Percentiles rank a stretch among this genome's conserved stretches.
Evolutionary conservation across 2,329 filamentous ascomycete species (phyloP).

Genomic region (Stromatinia cepivora): DNA sequence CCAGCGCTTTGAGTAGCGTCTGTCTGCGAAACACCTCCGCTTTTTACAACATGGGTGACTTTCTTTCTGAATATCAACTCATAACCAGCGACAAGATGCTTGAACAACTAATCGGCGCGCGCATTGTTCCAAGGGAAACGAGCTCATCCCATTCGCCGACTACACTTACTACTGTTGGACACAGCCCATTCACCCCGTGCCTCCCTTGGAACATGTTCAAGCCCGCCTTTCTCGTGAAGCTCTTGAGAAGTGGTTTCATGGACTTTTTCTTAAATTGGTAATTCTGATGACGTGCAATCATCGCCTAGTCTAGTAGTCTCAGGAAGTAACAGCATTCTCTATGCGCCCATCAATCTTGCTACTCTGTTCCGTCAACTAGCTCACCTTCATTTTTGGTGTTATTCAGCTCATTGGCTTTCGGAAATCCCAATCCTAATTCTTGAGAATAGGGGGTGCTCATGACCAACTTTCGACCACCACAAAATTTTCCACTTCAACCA

Average conservation of each 20-base stretch:
- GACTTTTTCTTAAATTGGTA: background rate
- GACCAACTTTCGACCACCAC: background rate
- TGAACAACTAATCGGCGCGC: background rate
- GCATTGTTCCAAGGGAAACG: background rate
- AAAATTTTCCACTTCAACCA: background rate
- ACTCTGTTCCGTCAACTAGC: background rate
- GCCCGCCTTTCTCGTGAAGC: background rate
- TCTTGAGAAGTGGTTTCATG: background rate
- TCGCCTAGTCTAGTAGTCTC: background rate
- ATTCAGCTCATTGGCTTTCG: slow-evolving; percentile 4
- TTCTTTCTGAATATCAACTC: background rate
- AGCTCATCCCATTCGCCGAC: background rate
- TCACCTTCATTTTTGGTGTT: background rate
- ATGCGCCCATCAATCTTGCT: background rate
- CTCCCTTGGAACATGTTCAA: background rate
- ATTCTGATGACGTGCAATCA: background rate
- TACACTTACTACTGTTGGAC: background rate
- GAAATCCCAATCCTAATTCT: background rate
- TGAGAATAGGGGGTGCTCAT: background rate
- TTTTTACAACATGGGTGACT: background rate
- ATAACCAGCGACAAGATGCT: background rate
- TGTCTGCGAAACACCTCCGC: background rate
- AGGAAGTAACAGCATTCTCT: background rate
- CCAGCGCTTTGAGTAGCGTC: too few relatives aligned
- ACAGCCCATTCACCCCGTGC: background rate